Evolutionary conservation across 768 basidiomycete species (phyloP).

Genomic region (Mycena sanguinolenta): DNA sequence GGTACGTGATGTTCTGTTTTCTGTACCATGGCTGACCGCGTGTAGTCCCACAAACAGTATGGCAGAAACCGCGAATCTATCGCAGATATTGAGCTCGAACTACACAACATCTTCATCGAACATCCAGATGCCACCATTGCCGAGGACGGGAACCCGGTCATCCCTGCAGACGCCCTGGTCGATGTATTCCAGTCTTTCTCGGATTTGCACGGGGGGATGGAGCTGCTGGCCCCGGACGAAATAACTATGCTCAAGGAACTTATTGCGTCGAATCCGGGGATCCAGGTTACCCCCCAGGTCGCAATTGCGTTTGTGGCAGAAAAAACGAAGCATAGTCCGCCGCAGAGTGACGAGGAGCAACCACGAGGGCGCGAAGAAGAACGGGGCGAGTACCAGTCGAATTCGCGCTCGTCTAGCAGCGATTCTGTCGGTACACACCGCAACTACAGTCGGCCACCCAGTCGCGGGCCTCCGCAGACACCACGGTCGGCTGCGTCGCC

Average conservation of each 20-base stretch:
- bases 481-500: conserved; percentile 72
- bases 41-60: conserved; percentile 40
- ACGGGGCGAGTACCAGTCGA: conserved; percentile 23
- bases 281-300: conserved; percentile 78
- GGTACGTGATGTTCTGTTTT: no score
- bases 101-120: conserved; percentile 74
- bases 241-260: conserved; percentile 69
- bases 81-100: conserved; percentile 76
- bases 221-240: conserved; percentile 77
- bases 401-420: conserved; percentile 71
- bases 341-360: conserved; percentile 59
- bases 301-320: conserved; percentile 76
- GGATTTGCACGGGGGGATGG: conserved; percentile 67
- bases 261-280: conserved; percentile 69
- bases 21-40: not conserved
- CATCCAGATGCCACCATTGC: conserved; percentile 73
- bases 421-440: conserved; percentile 62
- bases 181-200: conserved; percentile 78
- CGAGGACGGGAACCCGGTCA: conserved; percentile 70
- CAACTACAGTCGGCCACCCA: conserved; percentile 65
- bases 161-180: conserved; percentile 79
- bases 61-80: conserved; percentile 81
- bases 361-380: conserved; percentile 48
- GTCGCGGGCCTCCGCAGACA: conserved; percentile 64
- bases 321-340: conserved; percentile 63